Conservation (phyloP, 257 asterid genomes). For the Salvia rosmarinus region DNA sequence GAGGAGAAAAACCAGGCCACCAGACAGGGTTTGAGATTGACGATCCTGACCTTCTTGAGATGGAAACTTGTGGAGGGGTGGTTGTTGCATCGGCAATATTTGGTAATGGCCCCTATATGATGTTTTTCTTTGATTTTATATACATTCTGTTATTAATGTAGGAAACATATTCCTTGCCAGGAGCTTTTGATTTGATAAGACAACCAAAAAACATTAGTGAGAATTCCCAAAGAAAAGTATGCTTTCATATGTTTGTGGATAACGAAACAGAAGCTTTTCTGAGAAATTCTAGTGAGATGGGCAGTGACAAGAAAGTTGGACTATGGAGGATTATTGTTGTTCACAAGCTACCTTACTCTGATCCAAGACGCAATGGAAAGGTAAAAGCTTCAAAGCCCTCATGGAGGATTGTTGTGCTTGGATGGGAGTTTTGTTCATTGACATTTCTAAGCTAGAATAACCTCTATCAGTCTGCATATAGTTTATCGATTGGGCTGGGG, state of each 20-base stretch:
- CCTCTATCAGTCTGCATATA: not conserved
- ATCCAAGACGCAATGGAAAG: conserved; percentile 95
- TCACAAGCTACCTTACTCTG: conserved; percentile 76
- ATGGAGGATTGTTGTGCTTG: conserved; percentile 10
- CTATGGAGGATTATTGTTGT: conserved; percentile 81
- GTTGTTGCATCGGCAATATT: conserved; percentile 93
- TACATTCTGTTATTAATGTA: conserved; percentile 38
- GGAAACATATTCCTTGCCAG: conserved; percentile 45
- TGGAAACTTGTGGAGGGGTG: conserved; percentile 81
- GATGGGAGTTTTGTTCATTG: not conserved
- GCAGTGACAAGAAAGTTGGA: conserved; percentile 67
- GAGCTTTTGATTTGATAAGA: conserved; percentile 83
- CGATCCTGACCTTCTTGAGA: conserved; percentile 71
- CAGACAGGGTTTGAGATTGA: conserved; percentile 81
- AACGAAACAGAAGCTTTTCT: conserved; percentile 63
- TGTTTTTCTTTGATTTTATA: conserved; percentile 14
- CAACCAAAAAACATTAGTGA: conserved; percentile 87
- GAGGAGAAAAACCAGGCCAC: conserved; percentile 76
- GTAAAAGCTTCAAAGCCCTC: conserved; percentile 42
- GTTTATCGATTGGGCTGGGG: too few species aligned
- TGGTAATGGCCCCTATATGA: conserved; percentile 48
- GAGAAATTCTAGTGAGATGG: conserved; percentile 64
- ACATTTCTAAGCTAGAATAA: conserved; percentile 14
- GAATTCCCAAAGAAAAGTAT: conserved; percentile 58
- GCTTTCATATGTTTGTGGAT: conserved; percentile 91